Evolutionary conservation across 805 yeast species (phyloP).

Genomic region (Clavispora fructus): DNA sequence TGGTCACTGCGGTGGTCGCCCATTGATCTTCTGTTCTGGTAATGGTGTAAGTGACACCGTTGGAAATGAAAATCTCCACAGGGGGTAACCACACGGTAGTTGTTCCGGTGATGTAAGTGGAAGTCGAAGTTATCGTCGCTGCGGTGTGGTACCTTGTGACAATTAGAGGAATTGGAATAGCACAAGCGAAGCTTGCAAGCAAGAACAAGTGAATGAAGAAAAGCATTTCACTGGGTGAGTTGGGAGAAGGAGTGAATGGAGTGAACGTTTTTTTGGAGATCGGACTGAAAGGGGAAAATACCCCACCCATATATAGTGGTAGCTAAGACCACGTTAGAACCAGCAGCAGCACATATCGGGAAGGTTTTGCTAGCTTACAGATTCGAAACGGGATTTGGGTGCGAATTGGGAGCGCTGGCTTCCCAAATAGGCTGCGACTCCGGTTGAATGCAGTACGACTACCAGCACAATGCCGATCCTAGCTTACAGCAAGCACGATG

Average conservation of each 20-base stretch:
- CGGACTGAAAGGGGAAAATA: not conserved
- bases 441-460: not conserved
- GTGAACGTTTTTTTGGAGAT: not conserved
- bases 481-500: not conserved
- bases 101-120: conserved; percentile 40
- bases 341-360: not conserved
- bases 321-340: not conserved
- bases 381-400: conserved; percentile 4
- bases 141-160: conserved; percentile 57
- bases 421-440: not conserved
- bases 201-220: conserved; percentile 2
- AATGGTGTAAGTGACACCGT: conserved; percentile 46
- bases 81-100: conserved; percentile 47
- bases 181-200: conserved; percentile 5
- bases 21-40: conserved; percentile 33
- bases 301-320: not conserved
- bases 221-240: not conserved
- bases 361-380: conserved; percentile 1
- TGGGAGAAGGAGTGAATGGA: not conserved
- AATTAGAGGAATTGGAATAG: conserved; percentile 35
- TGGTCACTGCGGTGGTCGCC: conserved; percentile 31
- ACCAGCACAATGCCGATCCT: not conserved
- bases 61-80: conserved; percentile 47
- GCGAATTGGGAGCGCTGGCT: not conserved
- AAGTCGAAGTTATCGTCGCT: conserved; percentile 42